Evolutionary conservation across 768 basidiomycete genomes (phyloP).

Genomic region (Boletus vinaceobasis): DNA sequence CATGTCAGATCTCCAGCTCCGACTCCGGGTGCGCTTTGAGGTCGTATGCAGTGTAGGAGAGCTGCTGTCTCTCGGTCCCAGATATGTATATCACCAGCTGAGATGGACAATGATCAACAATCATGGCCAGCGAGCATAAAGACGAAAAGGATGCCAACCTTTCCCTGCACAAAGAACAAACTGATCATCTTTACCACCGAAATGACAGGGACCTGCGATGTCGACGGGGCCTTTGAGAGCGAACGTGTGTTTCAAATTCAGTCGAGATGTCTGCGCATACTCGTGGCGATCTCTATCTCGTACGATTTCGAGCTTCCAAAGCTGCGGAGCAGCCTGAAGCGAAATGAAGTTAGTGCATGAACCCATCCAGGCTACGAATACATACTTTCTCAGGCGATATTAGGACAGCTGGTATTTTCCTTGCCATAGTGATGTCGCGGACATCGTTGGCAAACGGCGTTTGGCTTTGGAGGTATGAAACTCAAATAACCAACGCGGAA

Average conservation of each 20-base stretch:
- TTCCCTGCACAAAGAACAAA: slow-evolving; percentile 76
- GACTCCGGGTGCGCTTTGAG: slow-evolving; percentile 46
- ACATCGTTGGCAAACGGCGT: slow-evolving; percentile 55
- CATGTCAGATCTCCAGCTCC: slow-evolving; percentile 69
- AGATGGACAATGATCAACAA: slow-evolving; percentile 1
- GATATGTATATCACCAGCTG: slow-evolving; percentile 80
- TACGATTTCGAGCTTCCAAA: slow-evolving; percentile 69
- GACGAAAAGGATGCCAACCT: slow-evolving; percentile 36
- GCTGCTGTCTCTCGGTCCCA: slow-evolving; percentile 82
- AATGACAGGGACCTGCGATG: slow-evolving; percentile 79
- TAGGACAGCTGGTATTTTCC: slow-evolving; percentile 42
- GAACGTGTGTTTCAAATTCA: slow-evolving; percentile 61
- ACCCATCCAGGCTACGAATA: slow-evolving; percentile 4
- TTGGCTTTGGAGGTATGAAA: slow-evolving; percentile 37
- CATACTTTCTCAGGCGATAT: slow-evolving; percentile 35
- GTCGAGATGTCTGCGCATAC: slow-evolving; percentile 28
- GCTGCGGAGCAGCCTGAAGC: slow-evolving; percentile 65
- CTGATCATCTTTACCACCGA: slow-evolving; percentile 77
- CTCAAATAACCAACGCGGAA: not conserved
- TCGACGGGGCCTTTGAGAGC: slow-evolving; percentile 65
- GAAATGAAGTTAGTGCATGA: slow-evolving; percentile 9
- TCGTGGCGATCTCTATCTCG: slow-evolving; percentile 47
- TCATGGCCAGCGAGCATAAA: not conserved
- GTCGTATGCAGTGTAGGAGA: slow-evolving; percentile 65
- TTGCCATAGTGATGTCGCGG: slow-evolving; percentile 48